A percentile compares a stretch with the other conserved stretches of the same genome.
Conservation (phyloP, 345 rosid genomes). For the Camelina laxa region DNA sequence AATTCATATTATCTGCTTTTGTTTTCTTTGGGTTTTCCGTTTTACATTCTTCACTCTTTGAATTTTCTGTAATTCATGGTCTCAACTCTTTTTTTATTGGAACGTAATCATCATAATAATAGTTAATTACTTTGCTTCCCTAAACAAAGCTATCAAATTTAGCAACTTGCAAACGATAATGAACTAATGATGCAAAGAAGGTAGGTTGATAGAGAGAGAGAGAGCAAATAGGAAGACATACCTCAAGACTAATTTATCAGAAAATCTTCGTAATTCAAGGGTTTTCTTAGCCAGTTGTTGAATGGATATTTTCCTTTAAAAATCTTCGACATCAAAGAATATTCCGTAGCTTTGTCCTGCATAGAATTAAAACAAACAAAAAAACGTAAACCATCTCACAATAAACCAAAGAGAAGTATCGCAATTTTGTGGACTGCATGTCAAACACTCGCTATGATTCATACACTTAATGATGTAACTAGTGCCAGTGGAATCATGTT, state of each 20-base stretch:
- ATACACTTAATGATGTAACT: constrained; percentile 4
- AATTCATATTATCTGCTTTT: constrained; percentile 21
- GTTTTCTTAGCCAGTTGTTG: constrained; percentile 44
- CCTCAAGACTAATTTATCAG: constrained; percentile 33
- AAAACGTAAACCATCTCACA: constrained; percentile 9
- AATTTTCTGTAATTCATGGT: constrained; percentile 35
- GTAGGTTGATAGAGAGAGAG: constrained; percentile 4
- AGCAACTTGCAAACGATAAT: constrained; percentile 12
- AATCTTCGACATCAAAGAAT: constrained; percentile 45
- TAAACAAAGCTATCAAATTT: constrained; percentile 12
- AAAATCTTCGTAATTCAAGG: constrained; percentile 39
- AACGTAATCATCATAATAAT: constrained; percentile 31
- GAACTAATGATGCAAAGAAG: constrained; percentile 28
- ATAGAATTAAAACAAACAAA: constrained; percentile 21
- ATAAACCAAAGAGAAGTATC: constrained; percentile 12
- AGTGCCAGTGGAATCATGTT: constrained; percentile 19
- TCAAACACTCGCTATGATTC: constrained; percentile 15
- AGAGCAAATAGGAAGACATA: constrained; percentile 32
- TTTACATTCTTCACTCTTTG: constrained; percentile 2
- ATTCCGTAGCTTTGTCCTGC: constrained; percentile 68
- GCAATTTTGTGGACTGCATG: constrained; percentile 13
- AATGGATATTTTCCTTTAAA: constrained; percentile 45
- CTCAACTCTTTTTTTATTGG: constrained; percentile 16
- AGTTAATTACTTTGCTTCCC: constrained; percentile 30
- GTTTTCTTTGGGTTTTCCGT: constrained; percentile 5